A percentile compares a stretch with the other conserved stretches of the same genome.
Conservation (phyloP, 768 basidiomycete species). For the Tricholoma matsutake region DNA sequence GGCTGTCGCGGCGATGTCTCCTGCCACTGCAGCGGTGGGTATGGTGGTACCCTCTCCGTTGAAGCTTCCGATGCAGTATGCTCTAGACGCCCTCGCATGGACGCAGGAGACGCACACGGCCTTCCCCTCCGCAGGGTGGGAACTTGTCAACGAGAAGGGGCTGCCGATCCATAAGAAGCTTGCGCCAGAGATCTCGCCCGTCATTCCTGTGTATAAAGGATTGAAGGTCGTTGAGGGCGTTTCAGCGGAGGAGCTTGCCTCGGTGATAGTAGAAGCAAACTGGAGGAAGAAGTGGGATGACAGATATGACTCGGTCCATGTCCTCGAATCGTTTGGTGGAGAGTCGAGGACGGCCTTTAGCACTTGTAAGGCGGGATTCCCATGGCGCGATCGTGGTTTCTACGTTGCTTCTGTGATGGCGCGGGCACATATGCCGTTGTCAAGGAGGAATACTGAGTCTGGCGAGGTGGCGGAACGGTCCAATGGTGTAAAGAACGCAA, state of each 20-base stretch:
- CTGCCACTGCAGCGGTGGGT: constrained; percentile 42
- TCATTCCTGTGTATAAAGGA: constrained; percentile 82
- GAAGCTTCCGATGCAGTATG: constrained; percentile 75
- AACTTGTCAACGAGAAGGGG: constrained; percentile 71
- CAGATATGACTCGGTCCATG: constrained; percentile 63
- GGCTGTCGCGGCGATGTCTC: constrained; percentile 75
- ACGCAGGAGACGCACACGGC: constrained; percentile 67
- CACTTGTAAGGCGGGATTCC: constrained; percentile 76
- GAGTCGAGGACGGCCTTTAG: constrained; percentile 70
- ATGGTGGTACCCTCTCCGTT: constrained; percentile 46
- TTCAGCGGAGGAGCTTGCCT: constrained; percentile 86
- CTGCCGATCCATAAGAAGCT: constrained; percentile 72
- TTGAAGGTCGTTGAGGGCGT: constrained; percentile 92
- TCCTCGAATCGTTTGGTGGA: constrained; percentile 77
- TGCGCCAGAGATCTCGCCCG: constrained; percentile 72
- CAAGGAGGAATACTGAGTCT: constrained; percentile 36
- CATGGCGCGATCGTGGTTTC: constrained; percentile 88
- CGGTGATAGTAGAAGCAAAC: constrained; percentile 64
- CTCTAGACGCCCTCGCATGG: constrained; percentile 78
- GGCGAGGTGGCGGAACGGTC: constrained; percentile 38
- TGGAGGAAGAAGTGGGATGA: constrained; percentile 87
- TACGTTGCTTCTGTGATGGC: constrained; percentile 76
- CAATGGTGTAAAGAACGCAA: constrained; percentile 52
- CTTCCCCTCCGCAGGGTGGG: constrained; percentile 65
- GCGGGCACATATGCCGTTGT: constrained; percentile 42